Evolutionary conservation across 257 asterid genomes (phyloP), one percentile per base, ranked within the genome.

Genomic region (Forsythia viridissima): DNA sequence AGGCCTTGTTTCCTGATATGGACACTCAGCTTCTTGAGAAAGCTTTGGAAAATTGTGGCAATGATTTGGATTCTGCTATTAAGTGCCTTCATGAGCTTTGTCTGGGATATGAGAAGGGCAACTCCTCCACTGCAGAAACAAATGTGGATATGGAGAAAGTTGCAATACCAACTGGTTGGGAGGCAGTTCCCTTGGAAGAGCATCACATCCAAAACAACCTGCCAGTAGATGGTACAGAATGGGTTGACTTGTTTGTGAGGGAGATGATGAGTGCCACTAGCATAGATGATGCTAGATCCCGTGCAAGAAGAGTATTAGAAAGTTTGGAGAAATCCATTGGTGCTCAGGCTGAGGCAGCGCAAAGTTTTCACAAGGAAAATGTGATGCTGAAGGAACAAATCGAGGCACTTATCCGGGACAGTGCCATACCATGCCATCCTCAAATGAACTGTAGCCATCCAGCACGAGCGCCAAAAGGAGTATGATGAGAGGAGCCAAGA

Each of bases 391-490:
- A 86, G 90, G 98, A 88, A 82, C 96, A 88, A 81, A 82, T 81
- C 61, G 96, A 85, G 79, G 80, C 80, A 36, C 84, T 85, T 80
- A 73, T 89, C 40, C 82, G 82, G 34, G 93, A 94, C 74, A 92
- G 89, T 77, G 66, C 77, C 71, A 83, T 91, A 94, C 74, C 91
- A 90, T 77, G 66, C 77, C 71, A 83, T 91, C 82, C 96, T 94
- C 66, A 92, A 94, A 77, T 89, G 97, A 41, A 97, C 94, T 1
- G 97, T 92, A 15, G 76, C 94, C 43, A 89, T 92, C 83, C 97
- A 92, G 76, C 93, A 88, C 41, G 96, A 92, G 77, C 94, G 95
- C 10, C 97, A 91, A 80, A 92, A 89, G 80, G 97, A 91, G 83
- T 76, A 79, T 67, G 97, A 91, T 16, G 92, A 85, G 81, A 88